Evolutionary conservation across 1,284 basidiomycete genomes (phyloP).

Genomic region (Irpex sp.): DNA sequence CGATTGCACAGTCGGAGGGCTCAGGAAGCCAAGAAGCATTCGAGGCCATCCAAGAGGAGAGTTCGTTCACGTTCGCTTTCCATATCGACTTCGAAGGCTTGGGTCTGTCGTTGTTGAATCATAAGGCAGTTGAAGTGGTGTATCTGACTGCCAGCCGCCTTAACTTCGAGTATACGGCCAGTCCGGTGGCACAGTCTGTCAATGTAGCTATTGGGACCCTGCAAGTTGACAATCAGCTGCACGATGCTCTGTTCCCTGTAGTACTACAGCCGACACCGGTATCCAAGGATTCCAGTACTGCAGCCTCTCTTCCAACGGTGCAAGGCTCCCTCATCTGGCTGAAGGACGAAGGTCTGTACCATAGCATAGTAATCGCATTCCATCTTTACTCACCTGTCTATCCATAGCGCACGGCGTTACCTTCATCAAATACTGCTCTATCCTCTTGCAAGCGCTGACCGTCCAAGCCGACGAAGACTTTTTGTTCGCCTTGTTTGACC

Average conservation of each 20-base stretch:
- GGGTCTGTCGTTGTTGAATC: constrained; percentile 91
- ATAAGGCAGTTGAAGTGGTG: constrained; percentile 84
- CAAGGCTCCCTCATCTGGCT: constrained; percentile 88
- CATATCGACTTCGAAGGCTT: constrained; percentile 86
- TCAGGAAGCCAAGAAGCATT: constrained; percentile 75
- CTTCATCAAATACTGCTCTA: constrained; percentile 96
- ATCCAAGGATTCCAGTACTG: constrained; percentile 77
- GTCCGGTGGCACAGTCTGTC: constrained; percentile 77
- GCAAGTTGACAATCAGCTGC: constrained; percentile 97
- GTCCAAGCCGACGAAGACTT: constrained; percentile 98
- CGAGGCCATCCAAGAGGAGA: constrained; percentile 83
- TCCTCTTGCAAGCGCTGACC: constrained; percentile 92
- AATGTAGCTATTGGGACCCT: constrained; percentile 86
- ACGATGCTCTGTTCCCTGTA: constrained; percentile 95
- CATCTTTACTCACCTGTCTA: background rate
- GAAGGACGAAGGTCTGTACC: constrained; percentile 81
- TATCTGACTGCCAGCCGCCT: constrained; percentile 83
- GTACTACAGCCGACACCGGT: constrained; percentile 94
- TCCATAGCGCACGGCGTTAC: constrained; percentile 86
- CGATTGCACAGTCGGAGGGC: constrained; percentile 64
- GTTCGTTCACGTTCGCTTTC: constrained; percentile 67
- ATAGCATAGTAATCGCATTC: background rate
- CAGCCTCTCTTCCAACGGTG: constrained; percentile 86
- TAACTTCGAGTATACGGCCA: constrained; percentile 86
- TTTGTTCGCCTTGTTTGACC: constrained; percentile 88